These are phyloP conservation scores for Suillus bovinus DNA, from an alignment of 768 basidiomycete species.

Conservation along the genomic window DNA sequence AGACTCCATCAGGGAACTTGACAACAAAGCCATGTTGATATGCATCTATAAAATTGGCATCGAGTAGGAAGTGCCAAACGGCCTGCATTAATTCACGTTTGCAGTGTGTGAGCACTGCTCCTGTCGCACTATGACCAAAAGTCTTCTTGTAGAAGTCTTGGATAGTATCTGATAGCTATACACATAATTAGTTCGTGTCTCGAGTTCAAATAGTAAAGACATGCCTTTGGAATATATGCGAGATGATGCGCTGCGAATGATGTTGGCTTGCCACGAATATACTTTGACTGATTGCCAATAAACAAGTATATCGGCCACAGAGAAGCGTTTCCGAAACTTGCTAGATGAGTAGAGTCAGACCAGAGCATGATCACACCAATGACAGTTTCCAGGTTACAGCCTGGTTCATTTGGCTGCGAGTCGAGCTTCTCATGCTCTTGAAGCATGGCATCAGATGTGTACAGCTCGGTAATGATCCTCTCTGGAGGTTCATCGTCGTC, in stretches of 20 bases:
- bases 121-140: neutral
- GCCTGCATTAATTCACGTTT: too few relatives aligned
- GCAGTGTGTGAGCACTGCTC: conserved; percentile 16
- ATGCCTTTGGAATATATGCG: conserved; percentile 22
- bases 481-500: neutral
- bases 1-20: conserved; percentile 20
- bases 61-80: conserved; percentile 21
- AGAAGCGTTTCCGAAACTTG: conserved; percentile 11
- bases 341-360: conserved; percentile 24
- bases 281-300: conserved; percentile 12
- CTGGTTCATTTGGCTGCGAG: neutral
- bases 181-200: too few relatives aligned
- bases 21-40: conserved; percentile 22
- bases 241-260: conserved; percentile 21
- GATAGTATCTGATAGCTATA: conserved; percentile 19
- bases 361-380: conserved; percentile 26
- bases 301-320: conserved; percentile 22
- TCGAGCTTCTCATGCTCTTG: conserved; percentile 5
- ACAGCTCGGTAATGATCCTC: neutral
- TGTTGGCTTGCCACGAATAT: conserved; percentile 8
- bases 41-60: conserved; percentile 20
- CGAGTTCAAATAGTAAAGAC: too few relatives aligned
- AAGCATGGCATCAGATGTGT: conserved; percentile 3
- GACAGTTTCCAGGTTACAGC: conserved; percentile 19
- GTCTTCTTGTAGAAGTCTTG: conserved; percentile 12